These are phyloP conservation scores for Paxillus rubicundulus DNA, from an alignment of 768 basidiomycete genomes.

Conservation along the genomic window DNA sequence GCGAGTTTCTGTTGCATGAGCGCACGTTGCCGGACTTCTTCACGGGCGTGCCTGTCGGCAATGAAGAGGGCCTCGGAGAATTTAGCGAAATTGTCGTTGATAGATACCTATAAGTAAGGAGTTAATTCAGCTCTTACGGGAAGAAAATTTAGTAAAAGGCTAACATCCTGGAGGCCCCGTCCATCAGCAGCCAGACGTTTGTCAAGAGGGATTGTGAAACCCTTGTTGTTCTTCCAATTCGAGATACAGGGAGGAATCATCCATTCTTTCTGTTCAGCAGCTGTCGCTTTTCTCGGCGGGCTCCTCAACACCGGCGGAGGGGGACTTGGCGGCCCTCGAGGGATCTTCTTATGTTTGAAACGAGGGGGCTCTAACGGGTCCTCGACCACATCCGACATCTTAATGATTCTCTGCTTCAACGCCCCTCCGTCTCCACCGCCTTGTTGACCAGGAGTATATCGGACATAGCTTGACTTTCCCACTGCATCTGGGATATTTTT, in stretches of 20 bases:
- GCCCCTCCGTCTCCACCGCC: slow-evolving; percentile 52
- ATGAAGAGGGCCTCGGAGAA: slow-evolving; percentile 95
- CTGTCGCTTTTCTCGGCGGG: slow-evolving; percentile 94
- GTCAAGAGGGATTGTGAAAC: slow-evolving; percentile 97
- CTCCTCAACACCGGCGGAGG: slow-evolving; percentile 94
- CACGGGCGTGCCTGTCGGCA: slow-evolving; percentile 95
- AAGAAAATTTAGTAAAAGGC: slow-evolving; percentile 28
- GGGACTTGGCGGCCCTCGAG: slow-evolving; percentile 92
- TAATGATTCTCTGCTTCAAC: slow-evolving; percentile 94
- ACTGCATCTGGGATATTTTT: slow-evolving; percentile 88
- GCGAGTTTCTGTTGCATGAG: slow-evolving; percentile 99
- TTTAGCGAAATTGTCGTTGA: slow-evolving; percentile 99
- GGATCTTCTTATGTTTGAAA: slow-evolving; percentile 99
- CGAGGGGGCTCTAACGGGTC: slow-evolving; percentile 96
- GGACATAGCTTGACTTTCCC: slow-evolving; percentile 85
- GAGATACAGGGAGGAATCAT: slow-evolving; percentile 99
- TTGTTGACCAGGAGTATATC: slow-evolving; percentile 95
- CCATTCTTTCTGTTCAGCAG: slow-evolving; percentile 99
- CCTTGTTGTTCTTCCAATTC: slow-evolving; percentile 99
- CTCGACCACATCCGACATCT: slow-evolving; percentile 97
- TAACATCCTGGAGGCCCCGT: slow-evolving; percentile 94
- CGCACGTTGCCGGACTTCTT: slow-evolving; percentile 94
- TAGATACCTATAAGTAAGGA: slow-evolving; percentile 66
- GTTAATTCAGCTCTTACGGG: neutral
- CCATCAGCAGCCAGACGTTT: slow-evolving; percentile 98